These are phyloP conservation scores for Plasmodium chabaudi DNA, from an alignment of 169 alveolate species.

Conservation along the genomic window DNA sequence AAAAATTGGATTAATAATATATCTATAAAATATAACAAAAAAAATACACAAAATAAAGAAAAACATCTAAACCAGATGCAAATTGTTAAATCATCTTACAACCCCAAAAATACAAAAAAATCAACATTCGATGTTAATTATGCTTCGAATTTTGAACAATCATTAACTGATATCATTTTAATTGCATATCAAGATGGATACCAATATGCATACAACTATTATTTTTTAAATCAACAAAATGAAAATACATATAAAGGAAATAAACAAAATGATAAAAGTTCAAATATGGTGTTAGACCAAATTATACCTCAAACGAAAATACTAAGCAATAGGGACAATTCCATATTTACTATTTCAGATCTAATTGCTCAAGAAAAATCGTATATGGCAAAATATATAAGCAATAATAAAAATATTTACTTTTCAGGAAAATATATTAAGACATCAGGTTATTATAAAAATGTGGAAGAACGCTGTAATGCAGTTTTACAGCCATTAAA, in stretches of 20 bases:
- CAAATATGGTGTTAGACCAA: neutral
- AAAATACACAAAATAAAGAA: conserved; percentile 5
- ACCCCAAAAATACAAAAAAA: neutral
- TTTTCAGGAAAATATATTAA: conserved; percentile 55
- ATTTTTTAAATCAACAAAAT: conserved; percentile 15
- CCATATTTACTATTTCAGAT: conserved; percentile 22
- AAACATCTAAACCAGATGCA: neutral
- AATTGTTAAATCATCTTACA: neutral
- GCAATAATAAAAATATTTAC: conserved; percentile 10
- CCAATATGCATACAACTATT: conserved; percentile 1
- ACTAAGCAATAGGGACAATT: neutral
- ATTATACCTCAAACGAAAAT: conserved; percentile 31
- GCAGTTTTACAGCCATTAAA: conserved; percentile 59
- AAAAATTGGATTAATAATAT: conserved; percentile 42
- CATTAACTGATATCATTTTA: conserved; percentile 35
- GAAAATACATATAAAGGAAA: conserved; percentile 1
- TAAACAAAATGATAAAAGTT: neutral
- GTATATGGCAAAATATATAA: conserved; percentile 25
- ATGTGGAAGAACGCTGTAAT: conserved; percentile 61
- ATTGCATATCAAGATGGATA: conserved; percentile 38
- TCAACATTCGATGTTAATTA: conserved; percentile 22
- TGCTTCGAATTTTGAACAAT: conserved; percentile 18
- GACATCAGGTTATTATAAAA: conserved; percentile 41
- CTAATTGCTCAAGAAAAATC: conserved; percentile 11
- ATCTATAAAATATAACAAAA: conserved; percentile 3